Conservation (phyloP, 225 moss, liverwort and hornwort genomes). For the Climacium dendroides region DNA sequence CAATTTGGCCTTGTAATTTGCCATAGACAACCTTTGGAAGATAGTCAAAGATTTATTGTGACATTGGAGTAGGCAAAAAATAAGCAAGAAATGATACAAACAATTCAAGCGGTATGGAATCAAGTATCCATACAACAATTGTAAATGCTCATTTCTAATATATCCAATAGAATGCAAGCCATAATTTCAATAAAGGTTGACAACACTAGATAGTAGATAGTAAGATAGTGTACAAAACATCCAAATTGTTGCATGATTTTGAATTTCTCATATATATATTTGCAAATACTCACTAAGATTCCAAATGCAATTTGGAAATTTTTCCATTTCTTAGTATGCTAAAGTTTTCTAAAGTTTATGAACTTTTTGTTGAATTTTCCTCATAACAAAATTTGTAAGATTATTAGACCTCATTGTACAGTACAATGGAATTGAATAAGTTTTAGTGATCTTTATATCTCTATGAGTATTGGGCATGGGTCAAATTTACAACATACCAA, state of each 20-base stretch:
- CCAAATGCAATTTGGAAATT: neutral
- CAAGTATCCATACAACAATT: neutral
- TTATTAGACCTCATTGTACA: neutral
- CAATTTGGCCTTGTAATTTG: neutral
- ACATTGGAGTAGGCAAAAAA: accelerated
- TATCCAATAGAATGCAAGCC: neutral
- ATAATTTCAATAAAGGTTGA: neutral
- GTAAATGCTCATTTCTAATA: neutral
- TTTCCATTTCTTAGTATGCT: no score
- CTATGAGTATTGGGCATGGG: no score
- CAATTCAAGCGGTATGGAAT: neutral
- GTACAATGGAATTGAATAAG: no score
- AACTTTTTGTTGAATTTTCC: neutral
- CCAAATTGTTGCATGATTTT: neutral
- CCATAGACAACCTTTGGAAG: neutral
- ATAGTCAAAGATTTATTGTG: neutral
- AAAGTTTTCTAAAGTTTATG: no score
- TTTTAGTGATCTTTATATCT: no score
- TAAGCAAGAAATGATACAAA: neutral
- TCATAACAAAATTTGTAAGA: neutral
- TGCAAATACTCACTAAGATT: neutral
- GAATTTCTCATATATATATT: neutral
- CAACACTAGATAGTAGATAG: neutral
- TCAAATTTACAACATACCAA: no score
- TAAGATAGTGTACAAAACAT: neutral